These are phyloP conservation scores for Xerocomus amazonicus DNA, from an alignment of 1,284 basidiomycete species.

Conservation along the genomic window DNA sequence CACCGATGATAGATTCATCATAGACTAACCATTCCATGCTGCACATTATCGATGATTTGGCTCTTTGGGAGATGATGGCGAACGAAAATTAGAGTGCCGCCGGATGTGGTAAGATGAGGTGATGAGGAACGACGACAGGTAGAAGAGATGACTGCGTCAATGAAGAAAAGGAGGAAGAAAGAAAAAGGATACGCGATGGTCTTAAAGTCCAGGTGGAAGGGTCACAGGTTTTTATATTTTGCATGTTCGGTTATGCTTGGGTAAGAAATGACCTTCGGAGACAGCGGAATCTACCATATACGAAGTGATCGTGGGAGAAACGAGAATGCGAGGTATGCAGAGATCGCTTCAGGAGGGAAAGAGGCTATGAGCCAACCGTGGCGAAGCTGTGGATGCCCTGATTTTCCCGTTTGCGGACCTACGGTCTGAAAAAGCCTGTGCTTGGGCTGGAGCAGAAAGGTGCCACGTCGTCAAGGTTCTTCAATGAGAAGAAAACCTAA, in stretches of 20 bases:
- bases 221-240: constrained; percentile 28
- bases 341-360: background rate
- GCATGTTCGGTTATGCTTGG: constrained; percentile 24
- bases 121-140: background rate
- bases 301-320: constrained; percentile 37
- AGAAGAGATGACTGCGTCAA: background rate
- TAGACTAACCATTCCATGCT: constrained; percentile 41
- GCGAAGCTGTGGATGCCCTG: constrained; percentile 30
- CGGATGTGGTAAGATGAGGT: background rate
- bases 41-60: constrained; percentile 35
- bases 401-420: constrained; percentile 26
- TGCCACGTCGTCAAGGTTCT: constrained; percentile 30
- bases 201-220: constrained; percentile 2
- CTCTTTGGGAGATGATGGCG: background rate
- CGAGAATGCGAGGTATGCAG: constrained; percentile 5
- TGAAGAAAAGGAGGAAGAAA: background rate
- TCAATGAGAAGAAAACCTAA: constrained; percentile 27
- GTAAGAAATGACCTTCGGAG: constrained; percentile 33
- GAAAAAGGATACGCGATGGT: background rate
- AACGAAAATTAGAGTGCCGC: background rate
- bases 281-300: constrained; percentile 27
- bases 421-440: constrained; percentile 23
- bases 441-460: constrained; percentile 4
- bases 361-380: constrained; percentile 10
- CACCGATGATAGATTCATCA: background rate